Evolutionary conservation across 768 basidiomycete species (phyloP).

Genomic region (Rossbeevera mucosa): DNA sequence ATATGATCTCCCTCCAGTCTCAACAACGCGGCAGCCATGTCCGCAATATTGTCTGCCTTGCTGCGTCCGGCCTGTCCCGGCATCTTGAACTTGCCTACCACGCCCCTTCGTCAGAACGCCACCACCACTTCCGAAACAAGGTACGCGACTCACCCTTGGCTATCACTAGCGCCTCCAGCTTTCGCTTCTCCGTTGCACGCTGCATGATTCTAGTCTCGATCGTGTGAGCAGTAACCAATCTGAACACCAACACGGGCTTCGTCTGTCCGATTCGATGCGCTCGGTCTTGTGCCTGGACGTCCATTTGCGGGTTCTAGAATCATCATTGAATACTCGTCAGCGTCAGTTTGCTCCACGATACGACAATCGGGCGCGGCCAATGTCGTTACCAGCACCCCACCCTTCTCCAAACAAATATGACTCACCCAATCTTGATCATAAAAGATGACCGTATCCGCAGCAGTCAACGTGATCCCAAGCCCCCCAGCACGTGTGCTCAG

Average conservation of each 20-base stretch:
- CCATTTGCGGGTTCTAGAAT: conserved; percentile 87
- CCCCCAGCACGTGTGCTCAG: conserved; percentile 94
- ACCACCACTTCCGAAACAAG: background rate
- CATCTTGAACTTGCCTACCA: conserved; percentile 74
- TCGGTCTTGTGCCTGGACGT: conserved; percentile 91
- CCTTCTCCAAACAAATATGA: background rate
- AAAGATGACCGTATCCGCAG: conserved; percentile 37
- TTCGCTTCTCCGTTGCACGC: conserved; percentile 79
- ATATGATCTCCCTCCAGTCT: conserved; percentile 86
- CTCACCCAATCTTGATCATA: conserved; percentile 24
- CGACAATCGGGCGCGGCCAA: background rate
- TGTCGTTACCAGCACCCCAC: background rate
- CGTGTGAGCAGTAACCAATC: conserved; percentile 82
- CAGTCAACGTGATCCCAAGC: conserved; percentile 92
- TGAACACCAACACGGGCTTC: conserved; percentile 82
- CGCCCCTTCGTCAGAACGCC: background rate
- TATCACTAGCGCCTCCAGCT: conserved; percentile 92
- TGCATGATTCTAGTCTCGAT: conserved; percentile 92
- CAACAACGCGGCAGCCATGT: conserved; percentile 75
- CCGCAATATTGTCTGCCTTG: conserved; percentile 65
- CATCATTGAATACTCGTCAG: conserved; percentile 1
- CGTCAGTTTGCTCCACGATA: background rate
- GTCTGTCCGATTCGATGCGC: conserved; percentile 97
- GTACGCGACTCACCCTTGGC: conserved; percentile 61
- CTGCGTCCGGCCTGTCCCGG: conserved; percentile 52